A percentile compares a stretch with the other conserved stretches of the same genome.
Evolutionary conservation across 257 asterid genomes (phyloP).

Genomic region (Thymus quinquecostatus): DNA sequence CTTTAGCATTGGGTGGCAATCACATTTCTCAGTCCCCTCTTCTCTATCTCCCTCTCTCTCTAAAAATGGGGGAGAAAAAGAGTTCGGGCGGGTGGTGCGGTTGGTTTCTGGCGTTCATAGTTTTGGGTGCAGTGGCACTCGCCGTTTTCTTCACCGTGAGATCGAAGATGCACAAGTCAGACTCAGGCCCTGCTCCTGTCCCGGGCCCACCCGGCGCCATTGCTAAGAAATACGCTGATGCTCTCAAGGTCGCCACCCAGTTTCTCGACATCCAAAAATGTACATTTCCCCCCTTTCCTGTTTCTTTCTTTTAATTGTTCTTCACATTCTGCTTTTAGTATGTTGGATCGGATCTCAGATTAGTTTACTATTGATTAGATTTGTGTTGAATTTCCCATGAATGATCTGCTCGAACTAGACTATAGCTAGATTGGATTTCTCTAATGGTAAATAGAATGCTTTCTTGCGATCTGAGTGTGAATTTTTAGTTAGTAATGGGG

Average conservation of each 20-base stretch:
- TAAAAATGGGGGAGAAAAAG: conserved; percentile 58
- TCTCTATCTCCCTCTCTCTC: background rate
- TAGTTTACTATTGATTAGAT: background rate
- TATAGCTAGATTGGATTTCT: background rate
- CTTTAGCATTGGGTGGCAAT: background rate
- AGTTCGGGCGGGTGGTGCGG: conserved; percentile 73
- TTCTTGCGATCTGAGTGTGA: background rate
- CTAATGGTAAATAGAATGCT: background rate
- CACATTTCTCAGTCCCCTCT: background rate
- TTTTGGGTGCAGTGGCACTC: conserved; percentile 58
- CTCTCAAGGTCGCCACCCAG: conserved; percentile 78
- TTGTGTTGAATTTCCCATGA: background rate
- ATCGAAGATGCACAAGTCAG: conserved; percentile 48
- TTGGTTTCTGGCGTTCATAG: conserved; percentile 64
- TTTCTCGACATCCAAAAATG: conserved; percentile 89
- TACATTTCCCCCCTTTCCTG: conserved; percentile 24
- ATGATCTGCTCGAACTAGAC: background rate
- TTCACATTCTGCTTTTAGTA: conserved; percentile 3
- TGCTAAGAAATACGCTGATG: conserved; percentile 73
- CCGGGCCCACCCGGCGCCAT: conserved; percentile 91
- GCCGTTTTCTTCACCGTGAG: conserved; percentile 54
- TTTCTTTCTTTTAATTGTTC: too few relatives aligned
- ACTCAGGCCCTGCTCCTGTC: conserved; percentile 63
- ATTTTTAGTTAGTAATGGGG: conserved; percentile 22
- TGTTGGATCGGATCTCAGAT: conserved; percentile 33